A percentile compares a stretch with the other conserved stretches of the same genome.
These are phyloP conservation scores for Yarrowia yakushimensis DNA, from an alignment of 805 yeast species.

Conservation along the genomic window DNA sequence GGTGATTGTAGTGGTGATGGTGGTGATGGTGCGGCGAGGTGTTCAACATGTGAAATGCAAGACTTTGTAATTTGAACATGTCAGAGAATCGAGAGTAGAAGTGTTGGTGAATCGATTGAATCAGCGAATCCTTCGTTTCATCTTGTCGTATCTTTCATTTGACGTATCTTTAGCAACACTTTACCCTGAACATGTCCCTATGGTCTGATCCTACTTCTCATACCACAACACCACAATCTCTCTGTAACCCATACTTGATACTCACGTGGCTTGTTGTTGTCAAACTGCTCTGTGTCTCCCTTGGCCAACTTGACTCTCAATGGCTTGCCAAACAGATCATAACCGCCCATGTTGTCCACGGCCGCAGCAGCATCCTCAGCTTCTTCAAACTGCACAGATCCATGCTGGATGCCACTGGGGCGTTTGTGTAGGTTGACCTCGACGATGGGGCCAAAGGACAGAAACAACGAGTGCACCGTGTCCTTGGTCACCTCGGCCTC, in stretches of 20 bases:
- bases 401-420: slow-evolving; percentile 31
- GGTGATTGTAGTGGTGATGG: no score
- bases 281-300: slow-evolving; percentile 27
- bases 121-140: no score
- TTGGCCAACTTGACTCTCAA: slow-evolving; percentile 32
- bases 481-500: slow-evolving; percentile 29
- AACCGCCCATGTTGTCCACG: slow-evolving; percentile 37
- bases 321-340: slow-evolving; percentile 32
- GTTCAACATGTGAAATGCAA: no score
- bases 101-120: no score
- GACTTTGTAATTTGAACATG: no score
- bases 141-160: no score
- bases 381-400: slow-evolving; percentile 34
- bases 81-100: no score
- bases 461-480: slow-evolving; percentile 31
- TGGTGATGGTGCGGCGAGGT: not conserved
- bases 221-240: no score
- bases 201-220: not conserved
- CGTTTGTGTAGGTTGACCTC: slow-evolving; percentile 30
- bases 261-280: slow-evolving; percentile 29
- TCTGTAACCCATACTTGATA: not conserved
- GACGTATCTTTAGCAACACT: no score
- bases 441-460: slow-evolving; percentile 38
- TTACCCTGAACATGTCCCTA: no score
- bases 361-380: slow-evolving; percentile 38